Base-by-base conservation (phyloP, 1,284 basidiomycete species). In the Tilletia indica region DNA sequence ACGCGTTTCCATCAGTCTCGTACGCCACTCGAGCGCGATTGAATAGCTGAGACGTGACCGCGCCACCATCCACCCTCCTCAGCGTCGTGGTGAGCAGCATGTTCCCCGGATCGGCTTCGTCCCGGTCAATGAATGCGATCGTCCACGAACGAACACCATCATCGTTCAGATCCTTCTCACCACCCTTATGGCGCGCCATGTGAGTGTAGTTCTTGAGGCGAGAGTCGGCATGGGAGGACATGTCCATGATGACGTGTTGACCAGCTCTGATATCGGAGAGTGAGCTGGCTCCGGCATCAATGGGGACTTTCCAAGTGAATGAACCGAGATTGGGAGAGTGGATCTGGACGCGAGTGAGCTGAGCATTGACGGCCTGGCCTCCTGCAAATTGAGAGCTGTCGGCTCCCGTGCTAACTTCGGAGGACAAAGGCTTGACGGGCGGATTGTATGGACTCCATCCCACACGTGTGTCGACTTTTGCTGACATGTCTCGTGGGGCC, bases 361-460 rank as follows among this genome's bases (percentile, higher is more conserved):
- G 3, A 39, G 63, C 0, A 67, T 70, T 51, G 73, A 68, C 38
- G 48, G 21, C 34, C 38, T 67, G 64, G 19, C n/a, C 5, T 31
- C 64, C n/a, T 31, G 56, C 19, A 21, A 36, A n/a, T 3, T 14
- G 1, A 11, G 45, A 38, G 4, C 12, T 16, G 0, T 45, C 25
- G 8, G 72, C 56, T 1, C 67, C 68, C 3, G 73, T 21, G 14
- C 21, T 47, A 39, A n/a, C 21, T 48, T 77, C 76, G 2, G 72
- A 69, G 0, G 66, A 64, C 9, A 77, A 39, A 6, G 72, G 68
- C 3, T 73, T 61, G 0, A 77, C 67, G 12, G 76, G 76, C 1
- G 76, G 76, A 31, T 73, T 74, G 63, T 77, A 77, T 0, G 76
- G 73, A 51, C 76, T 77, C 76, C 76, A 77, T 0, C 72, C 73